Base-by-base conservation (phyloP, 2,329 filamentous ascomycete species). In the Pseudocercospora cruenta region DNA sequence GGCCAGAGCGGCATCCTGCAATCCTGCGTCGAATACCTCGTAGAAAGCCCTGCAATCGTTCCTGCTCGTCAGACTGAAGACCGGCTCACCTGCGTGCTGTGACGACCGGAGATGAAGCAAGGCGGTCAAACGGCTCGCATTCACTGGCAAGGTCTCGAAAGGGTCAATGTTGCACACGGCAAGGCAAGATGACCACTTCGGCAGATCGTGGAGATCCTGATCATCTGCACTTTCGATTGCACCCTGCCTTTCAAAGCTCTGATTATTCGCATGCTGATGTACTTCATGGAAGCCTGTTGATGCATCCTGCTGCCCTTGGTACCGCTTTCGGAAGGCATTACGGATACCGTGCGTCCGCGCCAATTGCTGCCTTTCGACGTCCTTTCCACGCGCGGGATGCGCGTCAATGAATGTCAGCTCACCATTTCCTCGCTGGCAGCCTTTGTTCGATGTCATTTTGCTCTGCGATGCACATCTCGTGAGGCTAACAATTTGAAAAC, bases 1-100 rank as follows among this genome's bases (percentile, higher is more conserved):
- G 51, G 51, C 51, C n/a, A 55, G n/a, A 9, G 51, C 51, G 19
- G 51, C 22, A 31, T 55, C 51, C 26, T 55, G 51, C 22, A 55
- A 31, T 24, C 51, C 51, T 55, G 22, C 28, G 51, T 55, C 51
- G 51, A 55, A 55, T 24, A 55, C 28, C 12, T 26, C 31, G 12
- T 24, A 31, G n/a, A 55, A 55, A 7, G 16, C 16, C 28, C 51
- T 24, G 28, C 22, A 55, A n/a, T 55, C 51, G 51, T 24, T 28
- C 16, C n/a, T 19, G 51, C 26, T 16, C 7, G 12, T 55, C 9
- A 31, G 22, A n/a, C 22, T 26, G n/a, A 55, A 55, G 8, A 26
- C 51, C 6, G 28, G 51, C 28, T 55, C 51, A 24, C 51, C 51
- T 4, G 51, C 22, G 8, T 55, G 51, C 24, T 28, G 16, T 24